phyloP scores from a whole-genome alignment of 2,329 filamentous ascomycete species.

The Lachnum nothofagi region DNA sequence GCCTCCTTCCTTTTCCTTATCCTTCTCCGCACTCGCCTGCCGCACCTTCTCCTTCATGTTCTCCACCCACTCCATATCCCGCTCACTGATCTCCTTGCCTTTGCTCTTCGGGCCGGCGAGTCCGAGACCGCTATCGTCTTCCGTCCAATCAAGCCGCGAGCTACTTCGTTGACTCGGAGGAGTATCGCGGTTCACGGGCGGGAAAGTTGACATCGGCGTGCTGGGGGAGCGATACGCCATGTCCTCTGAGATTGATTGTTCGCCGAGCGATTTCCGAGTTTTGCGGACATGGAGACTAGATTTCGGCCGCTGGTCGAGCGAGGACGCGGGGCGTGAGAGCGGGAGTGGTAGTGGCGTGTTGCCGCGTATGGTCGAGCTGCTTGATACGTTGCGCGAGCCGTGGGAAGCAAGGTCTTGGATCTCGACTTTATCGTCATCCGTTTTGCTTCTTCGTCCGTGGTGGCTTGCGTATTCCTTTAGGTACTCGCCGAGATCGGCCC shows the following conservation, averaged over 20 bases:
- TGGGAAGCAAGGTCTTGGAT: conserved; percentile 46
- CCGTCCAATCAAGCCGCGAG: conserved; percentile 52
- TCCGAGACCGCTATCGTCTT: conserved; percentile 57
- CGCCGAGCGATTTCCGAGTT: conserved; percentile 24
- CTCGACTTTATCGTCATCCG: conserved; percentile 50
- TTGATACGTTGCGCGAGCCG: conserved; percentile 28
- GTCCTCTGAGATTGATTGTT: conserved; percentile 4
- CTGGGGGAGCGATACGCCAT: conserved; percentile 21
- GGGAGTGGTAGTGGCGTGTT: conserved; percentile 39
- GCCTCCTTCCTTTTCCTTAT: conserved; percentile 28
- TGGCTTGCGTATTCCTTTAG: conserved; percentile 89
- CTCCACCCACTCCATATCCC: conserved; percentile 76
- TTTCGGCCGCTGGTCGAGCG: conserved; percentile 24
- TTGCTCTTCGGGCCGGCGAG: conserved; percentile 66
- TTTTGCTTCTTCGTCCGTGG: conserved; percentile 60
- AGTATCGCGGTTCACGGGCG: conserved; percentile 9
- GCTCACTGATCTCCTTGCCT: conserved; percentile 61
- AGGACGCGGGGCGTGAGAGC: conserved; percentile 21
- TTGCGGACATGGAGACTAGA: conserved; percentile 29
- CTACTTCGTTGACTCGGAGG: conserved; percentile 15
- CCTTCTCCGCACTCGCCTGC: conserved; percentile 58
- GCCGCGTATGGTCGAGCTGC: conserved; percentile 20
- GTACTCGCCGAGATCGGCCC: conserved; percentile 94
- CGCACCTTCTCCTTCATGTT: conserved; percentile 77
- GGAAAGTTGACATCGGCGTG: conserved; percentile 20